phyloP scores from a whole-genome alignment of 192 early-diverging fungal genomes.

The Backusella westeae region DNA sequence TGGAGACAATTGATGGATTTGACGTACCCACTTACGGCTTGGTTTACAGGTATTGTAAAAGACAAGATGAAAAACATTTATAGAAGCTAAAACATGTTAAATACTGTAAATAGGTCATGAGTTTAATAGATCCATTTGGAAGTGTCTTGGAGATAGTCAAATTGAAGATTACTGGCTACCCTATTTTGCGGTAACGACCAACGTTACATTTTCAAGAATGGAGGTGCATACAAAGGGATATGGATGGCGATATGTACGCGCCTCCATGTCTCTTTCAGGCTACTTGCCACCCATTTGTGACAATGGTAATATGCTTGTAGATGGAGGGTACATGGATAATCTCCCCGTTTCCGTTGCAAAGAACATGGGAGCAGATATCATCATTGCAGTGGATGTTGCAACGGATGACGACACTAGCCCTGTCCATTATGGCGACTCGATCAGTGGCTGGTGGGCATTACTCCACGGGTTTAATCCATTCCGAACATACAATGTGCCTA shows the following conservation, averaged over 20 bases:
- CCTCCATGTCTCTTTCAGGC: conserved; percentile 95
- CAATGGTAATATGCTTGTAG: conserved; percentile 93
- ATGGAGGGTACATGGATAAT: conserved; percentile 98
- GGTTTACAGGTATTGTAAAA: conserved; percentile 67
- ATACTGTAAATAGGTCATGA: conserved; percentile 62
- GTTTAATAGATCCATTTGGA: conserved; percentile 96
- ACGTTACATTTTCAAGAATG: conserved; percentile 93
- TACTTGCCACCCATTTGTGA: conserved; percentile 95
- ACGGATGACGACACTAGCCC: conserved; percentile 90
- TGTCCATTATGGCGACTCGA: conserved; percentile 84
- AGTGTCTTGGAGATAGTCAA: conserved; percentile 87
- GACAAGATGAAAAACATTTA: neutral
- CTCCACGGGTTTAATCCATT: conserved; percentile 83
- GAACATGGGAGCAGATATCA: conserved; percentile 78
- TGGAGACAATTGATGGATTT: conserved; percentile 92
- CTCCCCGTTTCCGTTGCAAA: conserved; percentile 80
- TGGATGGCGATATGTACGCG: conserved; percentile 95
- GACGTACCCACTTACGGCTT: conserved; percentile 92
- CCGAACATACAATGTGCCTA: conserved; percentile 73
- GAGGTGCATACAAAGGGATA: conserved; percentile 90
- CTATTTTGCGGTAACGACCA: conserved; percentile 92
- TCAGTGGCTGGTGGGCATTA: conserved; percentile 89
- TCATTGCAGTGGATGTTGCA: conserved; percentile 95
- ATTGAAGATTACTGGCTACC: conserved; percentile 98
- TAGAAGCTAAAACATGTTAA: neutral